Evolutionary conservation across 371 early-diverging fungal species (phyloP), one percentile per base, ranked within the genome.

Genomic region (Conidiobolus coronatus): DNA sequence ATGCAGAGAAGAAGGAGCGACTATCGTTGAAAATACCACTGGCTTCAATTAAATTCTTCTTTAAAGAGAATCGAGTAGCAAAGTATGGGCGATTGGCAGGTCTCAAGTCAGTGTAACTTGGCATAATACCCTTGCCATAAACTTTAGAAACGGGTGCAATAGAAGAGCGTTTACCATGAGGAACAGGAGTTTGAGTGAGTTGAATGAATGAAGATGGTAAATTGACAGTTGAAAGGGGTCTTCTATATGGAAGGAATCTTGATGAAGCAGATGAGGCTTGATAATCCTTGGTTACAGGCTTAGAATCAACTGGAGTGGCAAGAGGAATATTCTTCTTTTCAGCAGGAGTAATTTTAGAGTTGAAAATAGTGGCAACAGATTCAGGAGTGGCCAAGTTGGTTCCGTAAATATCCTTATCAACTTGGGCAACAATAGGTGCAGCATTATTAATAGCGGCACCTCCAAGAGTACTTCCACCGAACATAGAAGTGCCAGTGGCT

Each of bases 401-500:
- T 35, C 90, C 90, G 51, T 88, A 92, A 8, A 89, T 85, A 46
- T 74, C 74, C 40, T 68, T 65, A 48, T 86, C 86, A 42, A 88
- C 51, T 13, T 59, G 50, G 57, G 66, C 49, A 61, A 62, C 24
- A 62, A 60, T 21, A 51, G 62, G 14, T 59, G 55, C 53, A 29
- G 56, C 45, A 23, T 51, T 51, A 1, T 52, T 29, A 13, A 35
- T 2, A 41, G 18, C 15, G 23, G 45, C 55, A 23, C 38, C 40
- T 2, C 18, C 36, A 41, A 39, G 22, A 22, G 23, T 45, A 6
- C 4, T 15, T 9, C 23, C 19, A 13, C 12, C 17, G 13, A 47
- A 48, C 36, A 51, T 49, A 2, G 50, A 17, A 19, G 57, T 52
- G 22, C 52, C 50, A 9, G 52, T 36, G 40, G 34, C 33, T 23